Base-by-base conservation (phyloP, 129 eudicot species). In the sunflower (Helianthus annuus) region DNA sequence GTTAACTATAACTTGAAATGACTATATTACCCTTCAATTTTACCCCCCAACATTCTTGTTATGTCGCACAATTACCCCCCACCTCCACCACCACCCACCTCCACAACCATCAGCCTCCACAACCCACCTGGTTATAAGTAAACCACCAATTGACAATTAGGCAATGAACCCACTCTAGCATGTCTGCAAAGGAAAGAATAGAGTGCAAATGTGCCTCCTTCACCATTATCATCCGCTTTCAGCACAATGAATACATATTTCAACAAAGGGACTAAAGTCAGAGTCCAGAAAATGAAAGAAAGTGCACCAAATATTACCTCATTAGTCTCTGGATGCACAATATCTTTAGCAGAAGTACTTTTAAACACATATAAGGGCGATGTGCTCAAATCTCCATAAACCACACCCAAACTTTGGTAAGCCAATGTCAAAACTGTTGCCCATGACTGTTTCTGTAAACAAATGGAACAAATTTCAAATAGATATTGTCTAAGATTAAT, bases 141-240 rank as follows among this genome's bases (percentile, higher is more conserved):
- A n/a, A n/a, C n/a, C n/a, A n/a, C 96, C 32, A 77, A 73, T 48
- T 94, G 98, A 70, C 83, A 82, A 83, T 79, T 94, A 60, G 97
- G 98, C 82, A 94, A 67, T 19, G 97, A 81, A 81, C 89, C 82
- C 40, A 94, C 89, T 60, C 85, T 85, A 72, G 98, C 98, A 85
- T 94, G 97, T 59, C 98, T 76, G 42, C 97, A 94, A 7, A 94
- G 77, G 36, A 94, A 83, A 0, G 98, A 90, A 81, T 94, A 94
- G 51, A 94, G 66, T 11, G 98, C 97, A 84, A 94, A 94, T 71
- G 98, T 60, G 71, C 96, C 96, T 8, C 96, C 96, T 85, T 90
- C 96, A 36, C 96, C 96, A 81, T 87, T 85, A 79, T 90, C 96
- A 83, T 90, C 89, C 66, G 96, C 96, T 77, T 64, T 84, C 34